Conservation (phyloP, 768 basidiomycete species). For the Auriscalpium vulgare region DNA sequence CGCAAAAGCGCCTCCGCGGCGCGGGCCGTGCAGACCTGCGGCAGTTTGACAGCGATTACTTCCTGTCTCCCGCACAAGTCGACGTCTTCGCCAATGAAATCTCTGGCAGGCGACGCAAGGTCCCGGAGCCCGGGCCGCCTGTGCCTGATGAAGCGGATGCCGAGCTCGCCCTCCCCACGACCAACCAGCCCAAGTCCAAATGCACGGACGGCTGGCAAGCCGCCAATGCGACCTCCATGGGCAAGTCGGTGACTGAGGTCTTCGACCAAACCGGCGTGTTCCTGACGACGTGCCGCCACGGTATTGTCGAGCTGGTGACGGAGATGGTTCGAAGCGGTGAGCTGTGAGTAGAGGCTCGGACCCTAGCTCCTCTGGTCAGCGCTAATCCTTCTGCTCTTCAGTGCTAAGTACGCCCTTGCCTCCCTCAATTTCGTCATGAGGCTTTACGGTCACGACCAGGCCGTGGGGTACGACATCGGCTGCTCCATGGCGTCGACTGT, state of each 20-base stretch:
- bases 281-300: neutral
- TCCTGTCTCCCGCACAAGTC: neutral
- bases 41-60: neutral
- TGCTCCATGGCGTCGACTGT: neutral
- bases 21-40: neutral
- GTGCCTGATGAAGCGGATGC: neutral
- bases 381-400: too few relatives aligned
- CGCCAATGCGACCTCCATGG: neutral
- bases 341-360: neutral
- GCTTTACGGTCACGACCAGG: neutral
- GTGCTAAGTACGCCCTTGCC: neutral
- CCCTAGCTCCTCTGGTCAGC: too few relatives aligned
- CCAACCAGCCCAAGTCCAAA: neutral
- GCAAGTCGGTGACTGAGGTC: neutral
- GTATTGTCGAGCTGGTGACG: neutral
- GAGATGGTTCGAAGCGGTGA: neutral
- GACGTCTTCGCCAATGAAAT: neutral
- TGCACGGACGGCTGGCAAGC: neutral
- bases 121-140: neutral
- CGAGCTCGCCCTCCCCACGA: neutral
- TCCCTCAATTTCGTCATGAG: neutral
- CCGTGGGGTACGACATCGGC: neutral
- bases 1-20: neutral
- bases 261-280: neutral
- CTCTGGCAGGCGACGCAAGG: neutral